Conservation (phyloP, 1,284 basidiomycete genomes). For the Malassezia sympodialis region DNA sequence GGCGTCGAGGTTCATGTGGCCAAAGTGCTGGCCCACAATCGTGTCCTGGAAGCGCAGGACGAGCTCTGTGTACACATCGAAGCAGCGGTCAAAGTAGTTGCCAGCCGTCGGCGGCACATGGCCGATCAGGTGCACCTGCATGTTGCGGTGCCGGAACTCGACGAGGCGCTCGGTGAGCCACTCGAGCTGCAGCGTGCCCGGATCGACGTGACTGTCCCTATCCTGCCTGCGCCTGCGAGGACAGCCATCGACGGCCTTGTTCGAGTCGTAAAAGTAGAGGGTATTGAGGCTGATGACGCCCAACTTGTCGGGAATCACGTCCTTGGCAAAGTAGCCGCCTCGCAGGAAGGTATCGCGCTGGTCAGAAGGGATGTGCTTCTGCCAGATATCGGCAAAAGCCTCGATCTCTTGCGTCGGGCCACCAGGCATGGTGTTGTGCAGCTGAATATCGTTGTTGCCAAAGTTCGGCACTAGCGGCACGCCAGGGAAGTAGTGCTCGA, state of each 20-base stretch:
- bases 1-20: slow-evolving; percentile 54
- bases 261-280: slow-evolving; percentile 82
- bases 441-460: slow-evolving; percentile 54
- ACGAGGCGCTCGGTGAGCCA: slow-evolving; percentile 81
- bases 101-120: slow-evolving; percentile 65
- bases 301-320: slow-evolving; percentile 66
- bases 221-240: slow-evolving; percentile 17
- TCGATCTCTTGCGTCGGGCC: slow-evolving; percentile 72
- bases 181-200: slow-evolving; percentile 52
- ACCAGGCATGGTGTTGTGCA: slow-evolving; percentile 50
- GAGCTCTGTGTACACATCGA: slow-evolving; percentile 66
- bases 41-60: slow-evolving; percentile 77
- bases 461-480: slow-evolving; percentile 75
- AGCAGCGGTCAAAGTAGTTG: slow-evolving; percentile 76
- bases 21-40: slow-evolving; percentile 77
- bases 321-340: slow-evolving; percentile 69
- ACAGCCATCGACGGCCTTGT: slow-evolving; percentile 60
- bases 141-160: slow-evolving; percentile 60
- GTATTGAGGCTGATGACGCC: slow-evolving; percentile 81
- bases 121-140: slow-evolving; percentile 60
- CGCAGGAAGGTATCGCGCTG: slow-evolving; percentile 56
- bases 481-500: slow-evolving; percentile 64
- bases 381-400: slow-evolving; percentile 60
- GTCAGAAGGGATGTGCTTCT: slow-evolving; percentile 68
- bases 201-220: slow-evolving; percentile 18